Base-by-base conservation (phyloP, 495 filamentous ascomycete genomes). In the Talaromyces borbonicus region DNA sequence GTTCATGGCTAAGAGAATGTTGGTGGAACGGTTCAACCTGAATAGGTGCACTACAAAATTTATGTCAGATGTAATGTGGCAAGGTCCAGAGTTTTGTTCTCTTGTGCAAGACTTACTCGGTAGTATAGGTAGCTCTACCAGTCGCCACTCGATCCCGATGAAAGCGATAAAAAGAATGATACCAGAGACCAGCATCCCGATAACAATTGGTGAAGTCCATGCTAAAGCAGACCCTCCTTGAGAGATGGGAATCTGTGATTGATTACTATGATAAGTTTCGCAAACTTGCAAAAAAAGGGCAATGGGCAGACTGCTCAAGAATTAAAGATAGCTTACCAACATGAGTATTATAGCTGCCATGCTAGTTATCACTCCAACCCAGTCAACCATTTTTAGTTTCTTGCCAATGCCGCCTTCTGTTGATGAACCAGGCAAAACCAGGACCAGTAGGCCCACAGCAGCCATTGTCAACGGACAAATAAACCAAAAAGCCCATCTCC, bases 401-500 rank as follows among this genome's bases (percentile, higher is more conserved):
- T 60, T 22, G 69, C 60, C 0, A 70, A 71, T 26, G 67, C 58
- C 0, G 74, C 74, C 46, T 63, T 69, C 12, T 67, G 61, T 45
- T 74, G 50, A 0, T 72, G 74, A 66, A 75, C 69, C 52, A 56
- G 67, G 46, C 75, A 76, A 4, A 79, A 53, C 39, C 75, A 75
- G 4, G 59, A 63, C 26, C 71, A 65, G 0, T 64, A 12, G 15
- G 9, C 31, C 39, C 8, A 32, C 68, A 4, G 63, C 66, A 20
- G 74, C 40, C 4, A 56, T 60, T 11, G 71, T 71, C 19, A 73
- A 59, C 2, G 63, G 71, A 18, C 75, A 53, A 40, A 71, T 75
- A 5, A 79, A 51, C 20, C 72, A 69, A 46, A 80, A 77, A 19
- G 74, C 72, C 73, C 77, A 78, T 29, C 74, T 56, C 77, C 77